Evolutionary conservation across 306 rosid species (phyloP).

Genomic region (Cucurbita argyrosperma): DNA sequence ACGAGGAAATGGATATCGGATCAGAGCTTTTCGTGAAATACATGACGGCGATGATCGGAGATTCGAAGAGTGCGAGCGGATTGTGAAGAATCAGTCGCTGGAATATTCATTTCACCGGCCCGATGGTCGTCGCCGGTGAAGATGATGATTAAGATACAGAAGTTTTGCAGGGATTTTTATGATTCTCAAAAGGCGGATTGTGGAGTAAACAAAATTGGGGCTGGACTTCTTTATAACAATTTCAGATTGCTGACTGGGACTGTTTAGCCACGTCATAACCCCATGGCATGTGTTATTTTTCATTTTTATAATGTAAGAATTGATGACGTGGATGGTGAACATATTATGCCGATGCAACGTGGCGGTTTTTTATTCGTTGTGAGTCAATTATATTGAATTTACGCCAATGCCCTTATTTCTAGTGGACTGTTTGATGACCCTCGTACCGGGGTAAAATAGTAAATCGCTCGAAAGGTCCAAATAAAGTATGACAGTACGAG

Average conservation of each 20-base stretch:
- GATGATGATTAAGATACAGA: neutral
- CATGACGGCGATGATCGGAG: slow-evolving; percentile 72
- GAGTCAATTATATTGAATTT: neutral
- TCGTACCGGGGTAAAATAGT: neutral
- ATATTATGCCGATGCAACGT: neutral
- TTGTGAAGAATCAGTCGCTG: slow-evolving; percentile 21
- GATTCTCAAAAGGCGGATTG: neutral
- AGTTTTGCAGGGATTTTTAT: neutral
- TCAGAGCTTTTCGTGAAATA: slow-evolving; percentile 52
- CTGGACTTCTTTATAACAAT: neutral
- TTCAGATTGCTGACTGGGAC: neutral
- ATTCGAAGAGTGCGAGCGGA: slow-evolving; percentile 34
- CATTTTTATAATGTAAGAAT: neutral
- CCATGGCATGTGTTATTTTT: neutral
- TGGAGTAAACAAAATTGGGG: neutral
- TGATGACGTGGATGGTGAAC: neutral
- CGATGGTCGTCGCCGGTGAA: slow-evolving; percentile 6
- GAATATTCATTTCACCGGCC: slow-evolving; percentile 55
- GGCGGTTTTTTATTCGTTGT: neutral
- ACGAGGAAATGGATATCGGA: slow-evolving; percentile 10
- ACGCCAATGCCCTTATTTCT: neutral
- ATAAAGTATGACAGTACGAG: neutral
- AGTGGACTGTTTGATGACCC: neutral
- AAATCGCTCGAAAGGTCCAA: neutral
- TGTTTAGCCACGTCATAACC: neutral